phyloP scores from a whole-genome alignment of 2,329 filamentous ascomycete species.

The Fusarium pseudonygamai region DNA sequence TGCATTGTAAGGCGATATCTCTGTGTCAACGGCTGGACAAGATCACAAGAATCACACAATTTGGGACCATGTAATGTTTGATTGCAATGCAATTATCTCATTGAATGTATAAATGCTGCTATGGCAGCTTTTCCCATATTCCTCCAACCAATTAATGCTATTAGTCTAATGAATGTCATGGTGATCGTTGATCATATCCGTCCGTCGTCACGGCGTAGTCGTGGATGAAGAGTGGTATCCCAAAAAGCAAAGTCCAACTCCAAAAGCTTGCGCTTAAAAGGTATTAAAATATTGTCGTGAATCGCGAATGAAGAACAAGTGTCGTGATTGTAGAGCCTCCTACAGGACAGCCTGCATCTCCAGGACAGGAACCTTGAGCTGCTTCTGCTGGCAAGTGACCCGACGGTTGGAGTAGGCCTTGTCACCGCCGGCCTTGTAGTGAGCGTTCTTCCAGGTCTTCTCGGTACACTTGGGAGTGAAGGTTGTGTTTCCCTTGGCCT shows the following conservation, averaged over 20 bases:
- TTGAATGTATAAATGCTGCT: slow-evolving; percentile 16
- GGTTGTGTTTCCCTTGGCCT: slow-evolving; percentile 42
- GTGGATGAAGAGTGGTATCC: slow-evolving; percentile 27
- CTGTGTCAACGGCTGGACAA: background rate
- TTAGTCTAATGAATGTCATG: slow-evolving; percentile 40
- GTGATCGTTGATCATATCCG: slow-evolving; percentile 38
- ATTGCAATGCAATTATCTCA: slow-evolving; percentile 1
- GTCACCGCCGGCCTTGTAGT: slow-evolving; percentile 44
- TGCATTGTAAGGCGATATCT: too few relatives aligned
- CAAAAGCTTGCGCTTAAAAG: slow-evolving; percentile 28
- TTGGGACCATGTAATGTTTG: background rate
- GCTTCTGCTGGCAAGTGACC: slow-evolving; percentile 42
- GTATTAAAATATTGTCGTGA: slow-evolving; percentile 20
- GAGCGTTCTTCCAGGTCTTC: slow-evolving; percentile 41
- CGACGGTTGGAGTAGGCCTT: slow-evolving; percentile 44
- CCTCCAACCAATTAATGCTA: slow-evolving; percentile 4
- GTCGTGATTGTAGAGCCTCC: background rate
- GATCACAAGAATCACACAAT: background rate
- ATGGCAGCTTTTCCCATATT: slow-evolving; percentile 9
- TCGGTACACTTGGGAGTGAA: slow-evolving; percentile 44
- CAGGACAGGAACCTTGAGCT: slow-evolving; percentile 40
- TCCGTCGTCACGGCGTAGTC: slow-evolving; percentile 39
- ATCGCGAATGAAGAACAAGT: background rate
- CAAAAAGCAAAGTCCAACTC: slow-evolving; percentile 24
- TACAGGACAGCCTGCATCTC: slow-evolving; percentile 45